These are phyloP conservation scores for Ustilago curta DNA, from an alignment of 1,284 basidiomycete genomes.

Conservation along the genomic window DNA sequence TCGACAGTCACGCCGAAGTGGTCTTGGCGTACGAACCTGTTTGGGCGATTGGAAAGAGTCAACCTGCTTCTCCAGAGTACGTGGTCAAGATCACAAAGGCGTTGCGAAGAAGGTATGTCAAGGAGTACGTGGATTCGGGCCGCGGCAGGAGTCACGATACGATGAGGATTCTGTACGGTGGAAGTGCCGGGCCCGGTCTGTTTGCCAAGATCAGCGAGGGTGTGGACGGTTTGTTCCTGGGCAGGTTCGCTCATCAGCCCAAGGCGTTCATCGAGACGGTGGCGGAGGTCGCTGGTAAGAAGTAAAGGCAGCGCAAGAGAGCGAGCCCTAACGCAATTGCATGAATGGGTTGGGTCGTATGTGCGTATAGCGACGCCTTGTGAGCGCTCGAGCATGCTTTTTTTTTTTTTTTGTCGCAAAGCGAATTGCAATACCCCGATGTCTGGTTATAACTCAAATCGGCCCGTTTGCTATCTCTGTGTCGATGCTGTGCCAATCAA, in stretches of 20 bases:
- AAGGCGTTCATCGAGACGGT: slow-evolving; percentile 58
- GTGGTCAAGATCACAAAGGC: slow-evolving; percentile 62
- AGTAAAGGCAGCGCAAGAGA: not conserved
- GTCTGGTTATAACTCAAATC: not conserved
- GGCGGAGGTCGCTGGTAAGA: slow-evolving; percentile 51
- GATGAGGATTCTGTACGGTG: slow-evolving; percentile 63
- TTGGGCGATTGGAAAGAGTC: slow-evolving; percentile 62
- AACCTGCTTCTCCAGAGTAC: slow-evolving; percentile 60
- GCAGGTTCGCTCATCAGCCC: slow-evolving; percentile 63
- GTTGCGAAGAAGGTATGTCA: slow-evolving; percentile 43
- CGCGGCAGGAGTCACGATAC: slow-evolving; percentile 36
- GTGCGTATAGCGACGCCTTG: not conserved
- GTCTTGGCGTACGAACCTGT: slow-evolving; percentile 66
- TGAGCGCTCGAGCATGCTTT: not conserved
- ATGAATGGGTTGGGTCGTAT: too few relatives aligned
- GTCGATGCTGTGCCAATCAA: not conserved
- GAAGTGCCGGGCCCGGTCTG: slow-evolving; percentile 59
- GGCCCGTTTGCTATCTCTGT: not conserved
- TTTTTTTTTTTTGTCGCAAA: not conserved
- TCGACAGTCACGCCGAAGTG: slow-evolving; percentile 33
- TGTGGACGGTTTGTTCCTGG: slow-evolving; percentile 64
- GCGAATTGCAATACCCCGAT: slow-evolving; percentile 1
- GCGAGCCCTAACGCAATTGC: too few relatives aligned
- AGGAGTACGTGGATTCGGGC: slow-evolving; percentile 33
- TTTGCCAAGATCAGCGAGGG: slow-evolving; percentile 59